These are phyloP conservation scores for Cytospora leucostoma DNA, from an alignment of 2,329 filamentous ascomycete genomes.

Conservation along the genomic window DNA sequence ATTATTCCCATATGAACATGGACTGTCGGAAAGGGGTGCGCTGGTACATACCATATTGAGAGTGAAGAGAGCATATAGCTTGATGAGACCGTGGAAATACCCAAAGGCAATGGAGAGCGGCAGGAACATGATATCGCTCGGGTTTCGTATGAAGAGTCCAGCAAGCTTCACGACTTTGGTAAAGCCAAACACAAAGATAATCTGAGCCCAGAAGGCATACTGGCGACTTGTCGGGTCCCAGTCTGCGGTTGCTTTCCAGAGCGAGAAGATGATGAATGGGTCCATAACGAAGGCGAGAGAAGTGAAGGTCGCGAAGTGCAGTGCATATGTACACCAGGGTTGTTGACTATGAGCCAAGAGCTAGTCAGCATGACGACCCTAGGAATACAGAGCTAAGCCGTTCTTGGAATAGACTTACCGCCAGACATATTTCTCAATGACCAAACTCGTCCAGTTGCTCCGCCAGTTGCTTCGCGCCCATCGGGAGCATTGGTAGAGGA, in stretches of 20 bases:
- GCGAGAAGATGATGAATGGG: constrained; percentile 67
- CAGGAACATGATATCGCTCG: constrained; percentile 75
- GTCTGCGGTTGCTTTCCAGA: constrained; percentile 66
- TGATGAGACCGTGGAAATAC: constrained; percentile 90
- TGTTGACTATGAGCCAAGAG: constrained; percentile 64
- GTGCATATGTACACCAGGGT: constrained; percentile 89
- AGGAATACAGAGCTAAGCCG: constrained; percentile 23
- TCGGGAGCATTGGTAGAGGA: constrained; percentile 87
- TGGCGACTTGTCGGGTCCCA: constrained; percentile 58
- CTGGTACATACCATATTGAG: constrained; percentile 71
- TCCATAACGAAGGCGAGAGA: constrained; percentile 83
- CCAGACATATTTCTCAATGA: constrained; percentile 82
- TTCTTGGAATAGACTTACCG: constrained; percentile 61
- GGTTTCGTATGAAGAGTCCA: constrained; percentile 82
- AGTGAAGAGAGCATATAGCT: constrained; percentile 82
- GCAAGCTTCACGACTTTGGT: constrained; percentile 91
- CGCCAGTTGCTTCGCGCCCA: constrained; percentile 99
- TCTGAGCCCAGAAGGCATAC: constrained; percentile 61
- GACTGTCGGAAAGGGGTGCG: not conserved
- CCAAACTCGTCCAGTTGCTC: constrained; percentile 89
- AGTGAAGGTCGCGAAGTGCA: constrained; percentile 89
- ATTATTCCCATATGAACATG: not conserved
- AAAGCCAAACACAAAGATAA: constrained; percentile 74
- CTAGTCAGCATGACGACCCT: constrained; percentile 11
- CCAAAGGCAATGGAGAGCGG: constrained; percentile 89